phyloP scores from a whole-genome alignment of 257 asterid genomes.

The Solanum ossicruentum region DNA sequence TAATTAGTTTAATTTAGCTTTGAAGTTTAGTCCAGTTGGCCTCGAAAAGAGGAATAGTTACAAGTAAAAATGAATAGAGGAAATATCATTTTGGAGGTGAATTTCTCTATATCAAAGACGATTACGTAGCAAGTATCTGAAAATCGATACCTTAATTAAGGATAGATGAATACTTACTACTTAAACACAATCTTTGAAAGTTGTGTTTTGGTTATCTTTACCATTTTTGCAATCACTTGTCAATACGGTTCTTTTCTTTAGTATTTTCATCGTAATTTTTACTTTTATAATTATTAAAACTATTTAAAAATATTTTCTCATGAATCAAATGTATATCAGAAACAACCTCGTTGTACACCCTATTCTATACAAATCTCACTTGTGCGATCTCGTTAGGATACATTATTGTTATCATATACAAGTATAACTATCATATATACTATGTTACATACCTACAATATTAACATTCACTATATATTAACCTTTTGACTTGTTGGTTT shows the following conservation, averaged over 20 bases:
- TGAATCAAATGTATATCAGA: background rate
- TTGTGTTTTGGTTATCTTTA: background rate
- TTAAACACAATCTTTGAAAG: background rate
- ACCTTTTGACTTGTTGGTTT: background rate
- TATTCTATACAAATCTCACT: background rate
- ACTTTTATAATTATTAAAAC: background rate
- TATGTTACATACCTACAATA: background rate
- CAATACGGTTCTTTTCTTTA: background rate
- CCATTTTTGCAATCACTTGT: background rate
- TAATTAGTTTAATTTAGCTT: too few species aligned
- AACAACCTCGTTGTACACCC: background rate
- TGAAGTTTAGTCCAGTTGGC: too few species aligned
- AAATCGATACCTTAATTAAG: background rate
- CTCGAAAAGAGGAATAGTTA: too few species aligned
- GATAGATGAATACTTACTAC: background rate
- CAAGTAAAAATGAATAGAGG: too few species aligned
- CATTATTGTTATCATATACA: too few species aligned
- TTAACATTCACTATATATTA: background rate
- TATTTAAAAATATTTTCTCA: background rate
- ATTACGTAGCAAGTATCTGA: background rate
- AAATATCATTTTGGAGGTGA: background rate
- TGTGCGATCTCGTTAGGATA: background rate
- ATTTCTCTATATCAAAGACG: background rate
- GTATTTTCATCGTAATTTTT: background rate
- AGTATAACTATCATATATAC: background rate